These are phyloP conservation scores for Schizonepeta tenuifolia DNA, from an alignment of 257 asterid genomes.

Conservation along the genomic window DNA sequence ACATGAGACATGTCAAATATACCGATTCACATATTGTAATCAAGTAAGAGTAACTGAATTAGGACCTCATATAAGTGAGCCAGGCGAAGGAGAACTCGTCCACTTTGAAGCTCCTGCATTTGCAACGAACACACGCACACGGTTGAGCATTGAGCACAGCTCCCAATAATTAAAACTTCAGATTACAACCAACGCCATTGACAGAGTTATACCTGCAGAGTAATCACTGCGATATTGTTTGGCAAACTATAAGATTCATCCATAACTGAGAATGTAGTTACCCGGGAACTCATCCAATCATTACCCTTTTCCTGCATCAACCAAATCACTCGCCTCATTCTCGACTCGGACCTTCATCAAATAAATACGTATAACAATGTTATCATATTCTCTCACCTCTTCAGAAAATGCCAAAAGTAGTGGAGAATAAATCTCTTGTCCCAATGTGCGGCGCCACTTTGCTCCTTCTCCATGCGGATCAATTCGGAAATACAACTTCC, in stretches of 20 bases:
- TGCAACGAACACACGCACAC: constrained; percentile 3
- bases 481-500: constrained; percentile 66
- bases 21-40: not conserved
- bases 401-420: constrained; percentile 76
- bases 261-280: constrained; percentile 67
- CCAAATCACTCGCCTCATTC: constrained; percentile 9
- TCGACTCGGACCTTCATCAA: not conserved
- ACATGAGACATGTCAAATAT: not conserved
- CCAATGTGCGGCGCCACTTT: constrained; percentile 80
- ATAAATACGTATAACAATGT: not conserved
- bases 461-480: constrained; percentile 85
- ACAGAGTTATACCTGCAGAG: constrained; percentile 57
- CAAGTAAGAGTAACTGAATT: constrained; percentile 22
- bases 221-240: constrained; percentile 69
- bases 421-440: constrained; percentile 83
- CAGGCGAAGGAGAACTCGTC: constrained; percentile 72
- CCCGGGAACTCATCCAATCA: constrained; percentile 59
- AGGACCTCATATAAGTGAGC: constrained; percentile 87
- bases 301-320: constrained; percentile 52
- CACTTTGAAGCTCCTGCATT: constrained; percentile 72
- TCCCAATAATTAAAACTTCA: not conserved
- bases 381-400: constrained; percentile 49
- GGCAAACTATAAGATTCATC: constrained; percentile 77
- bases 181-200: not conserved
- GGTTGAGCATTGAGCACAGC: constrained; percentile 19